A percentile compares a stretch with the other conserved stretches of the same genome.
These are phyloP conservation scores for Corynascus novoguineensis DNA, from an alignment of 495 filamentous ascomycete species.

Conservation along the genomic window DNA sequence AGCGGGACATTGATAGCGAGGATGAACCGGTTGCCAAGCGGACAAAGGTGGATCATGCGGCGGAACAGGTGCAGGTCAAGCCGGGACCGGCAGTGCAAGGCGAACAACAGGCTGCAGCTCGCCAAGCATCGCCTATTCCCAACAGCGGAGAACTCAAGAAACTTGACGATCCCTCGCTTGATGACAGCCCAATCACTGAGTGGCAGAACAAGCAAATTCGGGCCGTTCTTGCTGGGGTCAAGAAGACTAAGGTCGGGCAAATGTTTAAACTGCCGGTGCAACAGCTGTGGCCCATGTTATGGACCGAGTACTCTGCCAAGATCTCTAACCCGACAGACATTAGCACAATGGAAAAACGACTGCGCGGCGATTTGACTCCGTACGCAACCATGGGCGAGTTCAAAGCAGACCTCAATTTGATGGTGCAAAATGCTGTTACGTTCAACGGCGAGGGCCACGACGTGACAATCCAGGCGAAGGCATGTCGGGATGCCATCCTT, in stretches of 20 bases:
- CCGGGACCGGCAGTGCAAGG: constrained; percentile 11
- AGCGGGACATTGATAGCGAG: constrained; percentile 63
- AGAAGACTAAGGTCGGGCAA: constrained; percentile 70
- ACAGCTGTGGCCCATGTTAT: constrained; percentile 44
- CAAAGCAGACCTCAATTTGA: constrained; percentile 63
- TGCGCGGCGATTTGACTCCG: constrained; percentile 58
- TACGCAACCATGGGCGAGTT: constrained; percentile 63
- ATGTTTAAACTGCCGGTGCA: constrained; percentile 69
- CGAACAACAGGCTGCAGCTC: constrained; percentile 9
- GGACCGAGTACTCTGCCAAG: constrained; percentile 62
- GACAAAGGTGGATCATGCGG: constrained; percentile 44
- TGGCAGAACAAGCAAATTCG: constrained; percentile 44
- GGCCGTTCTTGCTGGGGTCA: constrained; percentile 59
- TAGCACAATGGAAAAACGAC: constrained; percentile 68
- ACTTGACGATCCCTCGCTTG: constrained; percentile 22
- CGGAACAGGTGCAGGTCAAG: constrained; percentile 29
- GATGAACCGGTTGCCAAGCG: constrained; percentile 78
- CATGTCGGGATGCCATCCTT: constrained; percentile 57
- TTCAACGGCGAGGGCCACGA: constrained; percentile 81
- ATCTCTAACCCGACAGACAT: constrained; percentile 80
- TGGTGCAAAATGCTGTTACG: constrained; percentile 65
- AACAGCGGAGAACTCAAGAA: constrained; percentile 18
- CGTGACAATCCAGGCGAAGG: constrained; percentile 58
- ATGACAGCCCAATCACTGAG: constrained; percentile 38
- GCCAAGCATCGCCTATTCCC: neutral